Base-by-base conservation (phyloP, 2,329 filamentous ascomycete species). In the Penicillium sp. region DNA sequence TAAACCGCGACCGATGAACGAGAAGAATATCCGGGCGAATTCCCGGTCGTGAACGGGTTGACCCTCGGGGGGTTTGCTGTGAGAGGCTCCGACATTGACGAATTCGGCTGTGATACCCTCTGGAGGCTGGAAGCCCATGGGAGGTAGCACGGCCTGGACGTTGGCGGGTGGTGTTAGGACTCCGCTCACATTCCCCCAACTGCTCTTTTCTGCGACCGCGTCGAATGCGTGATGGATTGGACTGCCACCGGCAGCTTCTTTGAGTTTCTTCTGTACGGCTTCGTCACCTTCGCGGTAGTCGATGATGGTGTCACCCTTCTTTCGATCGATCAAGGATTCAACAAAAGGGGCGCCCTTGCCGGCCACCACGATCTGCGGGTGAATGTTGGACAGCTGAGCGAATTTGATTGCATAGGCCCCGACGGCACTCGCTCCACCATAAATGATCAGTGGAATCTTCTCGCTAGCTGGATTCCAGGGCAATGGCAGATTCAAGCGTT, bases 241-340 rank as follows among this genome's bases (percentile, higher is more conserved):
- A 42, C 68, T 67, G 9, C 62, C 49, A 2, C 66, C 66, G 4
- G 51, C 42, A 1, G 48, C 50, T 1, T 51, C 48, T 6, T 60
- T 60, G 29, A 67, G 58, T 10, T 71, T 61, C 2, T 68, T 68
- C 10, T 78, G 62, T 4, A 80, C 65, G 2, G 68, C 67, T 0
- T 74, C 73, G 37, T 75, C 67, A 7, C 77, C 78, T 0, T 65
- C 54, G 16, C 79, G 74, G 57, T 82, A 81, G 61, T 82, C 78
- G 40, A 82, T 55, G 14, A 82, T 61, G 0, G 65, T 60, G 50
- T 82, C 78, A 26, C 77, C 77, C 51, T 74, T 75, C 35, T 55
- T 58, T 7, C 56, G 55, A 51, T 78, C 72, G 37, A 81, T 69
- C 20, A 79, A 59, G 0, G 51, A 57, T 54, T 74, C 64, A 3